These are phyloP conservation scores for Pelargonium cotyledonis DNA, from an alignment of 441 rosid species.

Conservation along the genomic window DNA sequence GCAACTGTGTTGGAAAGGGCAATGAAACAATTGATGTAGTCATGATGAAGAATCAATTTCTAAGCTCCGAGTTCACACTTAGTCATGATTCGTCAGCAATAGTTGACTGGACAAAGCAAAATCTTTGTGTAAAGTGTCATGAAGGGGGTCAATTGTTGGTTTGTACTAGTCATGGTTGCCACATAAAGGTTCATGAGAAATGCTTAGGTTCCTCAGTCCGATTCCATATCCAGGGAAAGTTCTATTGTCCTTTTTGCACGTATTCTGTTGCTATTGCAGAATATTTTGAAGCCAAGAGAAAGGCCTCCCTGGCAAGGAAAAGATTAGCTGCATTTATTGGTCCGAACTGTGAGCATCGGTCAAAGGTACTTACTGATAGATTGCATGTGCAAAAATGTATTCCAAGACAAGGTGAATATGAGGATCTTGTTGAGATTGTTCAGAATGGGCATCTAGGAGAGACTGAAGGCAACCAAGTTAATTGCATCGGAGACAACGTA, in stretches of 20 bases:
- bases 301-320: constrained; percentile 32
- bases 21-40: constrained; percentile 28
- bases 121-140: constrained; percentile 46
- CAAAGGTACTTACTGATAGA: constrained; percentile 14
- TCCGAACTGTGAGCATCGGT: constrained; percentile 16
- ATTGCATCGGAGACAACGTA: constrained; percentile 12
- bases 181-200: constrained; percentile 40
- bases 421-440: constrained; percentile 11
- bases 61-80: constrained; percentile 28
- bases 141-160: constrained; percentile 37
- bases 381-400: constrained; percentile 15
- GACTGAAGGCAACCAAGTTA: constrained; percentile 14
- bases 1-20: constrained; percentile 20
- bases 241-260: constrained; percentile 53
- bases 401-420: constrained; percentile 20
- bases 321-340: constrained; percentile 30
- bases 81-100: constrained; percentile 21
- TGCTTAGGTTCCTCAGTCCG: constrained; percentile 40
- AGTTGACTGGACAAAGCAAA: constrained; percentile 31
- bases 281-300: constrained; percentile 37
- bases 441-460: constrained; percentile 18
- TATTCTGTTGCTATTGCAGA: constrained; percentile 40
- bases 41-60: constrained; percentile 31
- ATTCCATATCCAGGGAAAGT: constrained; percentile 35
- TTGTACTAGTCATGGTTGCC: constrained; percentile 40